Evolutionary conservation across 306 rosid genomes (phyloP).

Genomic region (Citrullus mucosospermus): DNA sequence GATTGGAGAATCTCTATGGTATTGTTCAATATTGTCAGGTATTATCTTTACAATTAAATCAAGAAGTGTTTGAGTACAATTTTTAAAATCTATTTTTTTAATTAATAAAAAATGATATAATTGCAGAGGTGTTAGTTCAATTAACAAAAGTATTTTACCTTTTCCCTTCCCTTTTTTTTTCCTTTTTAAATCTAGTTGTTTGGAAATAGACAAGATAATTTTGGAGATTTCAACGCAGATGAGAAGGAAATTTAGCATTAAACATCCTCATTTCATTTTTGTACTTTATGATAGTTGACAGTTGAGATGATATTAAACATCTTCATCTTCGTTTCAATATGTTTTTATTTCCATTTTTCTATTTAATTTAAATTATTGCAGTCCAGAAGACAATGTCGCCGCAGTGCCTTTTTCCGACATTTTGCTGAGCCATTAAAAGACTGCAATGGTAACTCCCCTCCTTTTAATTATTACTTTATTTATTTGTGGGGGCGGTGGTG

Average conservation of each 20-base stretch:
- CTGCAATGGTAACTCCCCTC: background rate
- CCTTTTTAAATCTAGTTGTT: background rate
- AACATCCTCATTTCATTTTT: background rate
- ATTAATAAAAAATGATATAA: background rate
- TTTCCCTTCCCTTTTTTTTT: background rate
- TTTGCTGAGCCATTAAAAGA: constrained; percentile 89
- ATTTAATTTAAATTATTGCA: constrained; percentile 21
- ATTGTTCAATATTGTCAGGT: constrained; percentile 88
- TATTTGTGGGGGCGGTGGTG: background rate
- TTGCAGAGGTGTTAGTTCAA: background rate
- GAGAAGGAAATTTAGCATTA: background rate
- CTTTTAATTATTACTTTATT: too few relatives aligned
- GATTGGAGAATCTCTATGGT: constrained; percentile 85
- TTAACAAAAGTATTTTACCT: background rate
- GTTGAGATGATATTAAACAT: background rate
- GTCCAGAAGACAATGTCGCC: constrained; percentile 77
- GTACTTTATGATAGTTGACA: background rate
- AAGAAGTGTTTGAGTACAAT: background rate
- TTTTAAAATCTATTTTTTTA: background rate
- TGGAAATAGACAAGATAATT: background rate
- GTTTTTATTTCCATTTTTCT: background rate
- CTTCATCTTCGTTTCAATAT: background rate
- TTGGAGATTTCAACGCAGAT: background rate
- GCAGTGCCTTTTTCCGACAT: constrained; percentile 64
- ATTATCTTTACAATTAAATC: constrained; percentile 5